phyloP scores from a whole-genome alignment of 2,329 filamentous ascomycete species.

The Diaporthe amygdali region DNA sequence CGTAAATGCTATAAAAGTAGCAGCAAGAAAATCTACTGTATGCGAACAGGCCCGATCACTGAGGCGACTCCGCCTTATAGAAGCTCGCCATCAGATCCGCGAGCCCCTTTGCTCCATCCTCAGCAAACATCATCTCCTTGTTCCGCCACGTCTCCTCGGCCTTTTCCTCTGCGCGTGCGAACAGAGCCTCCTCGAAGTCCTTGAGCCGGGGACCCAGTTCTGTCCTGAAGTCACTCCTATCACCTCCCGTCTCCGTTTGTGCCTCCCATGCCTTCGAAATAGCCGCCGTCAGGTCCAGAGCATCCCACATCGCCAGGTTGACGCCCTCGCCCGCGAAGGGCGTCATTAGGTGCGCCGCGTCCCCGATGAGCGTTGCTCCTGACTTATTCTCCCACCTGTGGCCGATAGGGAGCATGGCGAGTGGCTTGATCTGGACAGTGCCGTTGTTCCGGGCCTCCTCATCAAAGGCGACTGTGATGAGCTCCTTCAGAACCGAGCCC shows the following conservation, averaged over 20 bases:
- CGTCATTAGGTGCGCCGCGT: slow-evolving; percentile 60
- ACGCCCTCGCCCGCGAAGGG: slow-evolving; percentile 59
- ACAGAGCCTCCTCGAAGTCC: slow-evolving; percentile 32
- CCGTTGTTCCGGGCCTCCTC: slow-evolving; percentile 29
- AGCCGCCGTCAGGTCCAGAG: slow-evolving; percentile 46
- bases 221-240: slow-evolving; percentile 18
- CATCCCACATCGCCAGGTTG: slow-evolving; percentile 57
- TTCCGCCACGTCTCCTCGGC: slow-evolving; percentile 24
- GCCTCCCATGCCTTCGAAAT: slow-evolving; percentile 29
- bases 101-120: slow-evolving; percentile 18
- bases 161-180: slow-evolving; percentile 20
- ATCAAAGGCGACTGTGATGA: slow-evolving; percentile 35
- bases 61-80: background rate
- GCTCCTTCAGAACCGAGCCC: slow-evolving; percentile 32
- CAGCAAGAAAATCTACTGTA: background rate
- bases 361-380: slow-evolving; percentile 57
- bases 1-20: background rate
- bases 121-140: slow-evolving; percentile 25
- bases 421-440: slow-evolving; percentile 30
- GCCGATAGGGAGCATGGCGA: slow-evolving; percentile 49
- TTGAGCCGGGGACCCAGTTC: slow-evolving; percentile 27
- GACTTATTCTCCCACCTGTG: slow-evolving; percentile 44
- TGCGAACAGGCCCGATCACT: background rate
- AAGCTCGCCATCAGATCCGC: slow-evolving; percentile 14
- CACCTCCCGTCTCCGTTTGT: background rate